Evolutionary conservation across 2,329 filamentous ascomycete genomes (phyloP).

Genomic region (Bipolaris victoriae): DNA sequence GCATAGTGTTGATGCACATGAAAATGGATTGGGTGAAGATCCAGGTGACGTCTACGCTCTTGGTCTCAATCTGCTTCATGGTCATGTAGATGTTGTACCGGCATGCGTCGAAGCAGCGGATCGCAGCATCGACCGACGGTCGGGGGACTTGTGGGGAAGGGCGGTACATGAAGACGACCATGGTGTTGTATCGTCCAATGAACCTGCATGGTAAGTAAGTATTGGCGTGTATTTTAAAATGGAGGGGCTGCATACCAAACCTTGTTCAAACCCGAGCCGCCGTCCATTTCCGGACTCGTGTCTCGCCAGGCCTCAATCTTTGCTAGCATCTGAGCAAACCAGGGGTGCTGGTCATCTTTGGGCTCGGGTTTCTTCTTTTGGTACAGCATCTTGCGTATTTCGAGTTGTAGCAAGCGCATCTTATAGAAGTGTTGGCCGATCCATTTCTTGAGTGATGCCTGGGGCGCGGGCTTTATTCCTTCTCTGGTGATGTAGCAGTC

Average conservation of each 20-base stretch:
- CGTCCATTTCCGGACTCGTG: conserved; percentile 72
- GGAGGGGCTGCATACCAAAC: conserved; percentile 68
- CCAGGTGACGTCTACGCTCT: conserved; percentile 87
- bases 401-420: conserved; percentile 85
- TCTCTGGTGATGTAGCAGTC: conserved; percentile 81
- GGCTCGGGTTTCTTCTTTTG: conserved; percentile 81
- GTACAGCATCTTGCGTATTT: conserved; percentile 85
- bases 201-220: conserved; percentile 55
- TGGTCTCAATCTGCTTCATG: conserved; percentile 76
- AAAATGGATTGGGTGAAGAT: conserved; percentile 88
- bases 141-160: conserved; percentile 91
- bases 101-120: conserved; percentile 82
- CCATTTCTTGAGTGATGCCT: conserved; percentile 79
- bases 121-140: conserved; percentile 78
- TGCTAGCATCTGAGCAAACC: conserved; percentile 80
- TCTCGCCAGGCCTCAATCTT: conserved; percentile 83
- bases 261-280: conserved; percentile 74
- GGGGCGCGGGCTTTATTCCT: conserved; percentile 73
- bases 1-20: conserved; percentile 86
- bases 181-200: conserved; percentile 76
- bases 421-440: conserved; percentile 92
- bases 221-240: background rate
- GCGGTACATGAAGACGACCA: conserved; percentile 85
- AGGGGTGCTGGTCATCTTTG: conserved; percentile 79
- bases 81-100: conserved; percentile 82